Conservation (phyloP, 176 grass and related monocot species). For the Miscanthus lutarioriparius region DNA sequence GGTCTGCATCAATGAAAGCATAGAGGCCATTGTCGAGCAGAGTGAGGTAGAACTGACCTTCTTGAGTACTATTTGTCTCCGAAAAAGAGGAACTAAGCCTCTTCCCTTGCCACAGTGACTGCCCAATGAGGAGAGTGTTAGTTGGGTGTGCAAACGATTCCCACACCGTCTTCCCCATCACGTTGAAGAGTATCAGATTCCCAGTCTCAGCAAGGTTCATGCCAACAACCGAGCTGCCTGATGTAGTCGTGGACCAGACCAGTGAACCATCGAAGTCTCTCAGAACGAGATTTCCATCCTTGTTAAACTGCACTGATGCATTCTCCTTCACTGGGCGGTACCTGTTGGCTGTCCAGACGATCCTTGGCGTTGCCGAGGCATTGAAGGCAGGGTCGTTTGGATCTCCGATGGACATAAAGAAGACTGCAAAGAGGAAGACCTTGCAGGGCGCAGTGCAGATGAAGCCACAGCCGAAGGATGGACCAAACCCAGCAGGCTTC, state of each 20-base stretch:
- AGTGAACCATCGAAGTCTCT: constrained; percentile 34
- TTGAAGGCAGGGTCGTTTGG: neutral
- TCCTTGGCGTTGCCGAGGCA: constrained; percentile 1
- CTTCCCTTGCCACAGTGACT: constrained; percentile 57
- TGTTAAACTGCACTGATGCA: constrained; percentile 40
- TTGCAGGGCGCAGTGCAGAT: constrained; percentile 50
- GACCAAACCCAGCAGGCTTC: constrained; percentile 33
- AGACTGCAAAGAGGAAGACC: constrained; percentile 52
- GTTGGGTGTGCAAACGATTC: constrained; percentile 62
- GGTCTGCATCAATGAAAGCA: constrained; percentile 43
- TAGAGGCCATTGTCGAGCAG: constrained; percentile 43
- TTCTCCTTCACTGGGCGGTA: constrained; percentile 44
- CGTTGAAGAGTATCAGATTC: constrained; percentile 61
- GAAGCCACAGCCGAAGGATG: constrained; percentile 53
- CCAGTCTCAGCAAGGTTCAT: constrained; percentile 51
- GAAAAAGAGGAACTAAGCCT: constrained; percentile 40
- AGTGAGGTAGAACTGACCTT: constrained; percentile 60
- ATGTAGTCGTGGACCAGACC: constrained; percentile 58
- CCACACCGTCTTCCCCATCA: constrained; percentile 47
- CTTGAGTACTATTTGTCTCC: constrained; percentile 41
- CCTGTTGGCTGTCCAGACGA: constrained; percentile 64
- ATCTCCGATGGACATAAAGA: constrained; percentile 27
- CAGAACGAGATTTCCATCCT: constrained; percentile 52
- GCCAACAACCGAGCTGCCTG: constrained; percentile 28
- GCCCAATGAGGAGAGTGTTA: constrained; percentile 53